A percentile compares a stretch with the other conserved stretches of the same genome.
Conservation (phyloP, 768 basidiomycete genomes). For the Exidia glandulosa region DNA sequence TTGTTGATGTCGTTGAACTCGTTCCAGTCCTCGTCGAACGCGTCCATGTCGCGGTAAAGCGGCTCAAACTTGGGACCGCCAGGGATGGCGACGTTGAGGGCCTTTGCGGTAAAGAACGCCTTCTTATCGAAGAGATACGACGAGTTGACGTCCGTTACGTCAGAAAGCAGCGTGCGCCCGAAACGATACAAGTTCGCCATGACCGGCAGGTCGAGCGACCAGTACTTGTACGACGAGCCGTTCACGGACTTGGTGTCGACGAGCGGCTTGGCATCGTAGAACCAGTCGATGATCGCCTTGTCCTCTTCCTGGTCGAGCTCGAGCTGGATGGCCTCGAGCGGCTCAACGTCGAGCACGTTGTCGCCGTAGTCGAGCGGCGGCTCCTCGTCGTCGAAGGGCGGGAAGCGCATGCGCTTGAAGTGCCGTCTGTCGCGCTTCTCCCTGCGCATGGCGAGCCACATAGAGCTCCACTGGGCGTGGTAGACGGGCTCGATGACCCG, state of each 20-base stretch:
- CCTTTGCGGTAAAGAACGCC: constrained; percentile 96
- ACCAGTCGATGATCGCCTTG: constrained; percentile 87
- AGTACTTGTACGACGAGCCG: constrained; percentile 86
- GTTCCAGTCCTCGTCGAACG: constrained; percentile 98
- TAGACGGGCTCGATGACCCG: constrained; percentile 95
- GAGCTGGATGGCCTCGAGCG: constrained; percentile 93
- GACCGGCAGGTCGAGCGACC: constrained; percentile 84
- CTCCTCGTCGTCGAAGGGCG: constrained; percentile 98
- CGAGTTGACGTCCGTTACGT: constrained; percentile 83
- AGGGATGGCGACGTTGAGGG: constrained; percentile 91
- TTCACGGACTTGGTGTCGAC: constrained; percentile 85
- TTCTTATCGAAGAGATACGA: constrained; percentile 96
- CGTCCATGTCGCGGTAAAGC: constrained; percentile 91
- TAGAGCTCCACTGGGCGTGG: constrained; percentile 98
- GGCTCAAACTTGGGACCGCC: constrained; percentile 99
- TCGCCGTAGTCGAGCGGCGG: constrained; percentile 98
- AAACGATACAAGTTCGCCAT: constrained; percentile 97
- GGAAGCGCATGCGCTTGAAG: constrained; percentile 99
- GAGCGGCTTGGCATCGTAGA: constrained; percentile 94
- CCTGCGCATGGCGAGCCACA: constrained; percentile 99
- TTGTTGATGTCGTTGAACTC: constrained; percentile 99
- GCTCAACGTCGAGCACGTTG: constrained; percentile 96
- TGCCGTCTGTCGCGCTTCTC: constrained; percentile 98
- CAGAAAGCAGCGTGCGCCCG: constrained; percentile 86
- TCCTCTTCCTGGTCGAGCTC: constrained; percentile 93